A percentile compares a stretch with the other conserved stretches of the same genome.
Conservation (phyloP, 495 filamentous ascomycete species). For the Chaetomium fimeti region DNA sequence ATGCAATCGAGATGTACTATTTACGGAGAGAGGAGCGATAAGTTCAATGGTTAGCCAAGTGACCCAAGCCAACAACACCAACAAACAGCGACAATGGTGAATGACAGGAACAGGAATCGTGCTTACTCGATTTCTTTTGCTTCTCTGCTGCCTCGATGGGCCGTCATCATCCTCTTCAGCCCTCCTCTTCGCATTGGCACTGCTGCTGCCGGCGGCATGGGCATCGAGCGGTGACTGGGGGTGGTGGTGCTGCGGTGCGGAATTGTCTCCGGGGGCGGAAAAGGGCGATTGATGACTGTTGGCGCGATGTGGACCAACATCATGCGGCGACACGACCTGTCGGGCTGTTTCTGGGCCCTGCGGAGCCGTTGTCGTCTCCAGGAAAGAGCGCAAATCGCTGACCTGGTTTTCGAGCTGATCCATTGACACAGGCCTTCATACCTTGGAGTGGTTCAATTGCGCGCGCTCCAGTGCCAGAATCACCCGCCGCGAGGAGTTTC, state of each 20-base stretch:
- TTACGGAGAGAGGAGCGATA: neutral
- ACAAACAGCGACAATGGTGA: neutral
- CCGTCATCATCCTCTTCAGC: conserved; percentile 37
- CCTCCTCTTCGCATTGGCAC: conserved; percentile 43
- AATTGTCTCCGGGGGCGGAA: conserved; percentile 43
- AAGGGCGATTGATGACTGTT: conserved; percentile 26
- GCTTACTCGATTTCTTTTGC: conserved; percentile 58
- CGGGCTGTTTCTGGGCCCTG: conserved; percentile 28
- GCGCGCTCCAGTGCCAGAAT: neutral
- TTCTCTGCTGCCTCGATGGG: conserved; percentile 50
- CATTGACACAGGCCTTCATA: conserved; percentile 34
- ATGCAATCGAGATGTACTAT: conserved; percentile 92
- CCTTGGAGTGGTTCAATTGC: neutral
- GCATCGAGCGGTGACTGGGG: conserved; percentile 24
- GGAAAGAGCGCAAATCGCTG: conserved; percentile 54
- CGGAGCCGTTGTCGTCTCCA: conserved; percentile 24
- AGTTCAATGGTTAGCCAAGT: neutral
- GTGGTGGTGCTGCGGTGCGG: conserved; percentile 28
- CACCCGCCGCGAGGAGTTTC: neutral
- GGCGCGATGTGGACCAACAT: conserved; percentile 23
- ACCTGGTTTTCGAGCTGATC: conserved; percentile 57
- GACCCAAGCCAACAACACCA: too few species aligned
- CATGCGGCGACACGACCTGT: conserved; percentile 22
- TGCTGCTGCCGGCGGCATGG: neutral
- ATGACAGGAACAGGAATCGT: conserved; percentile 3